Evolutionary conservation across 78 protist genomes (phyloP).

Genomic region (Guillardia theta): DNA sequence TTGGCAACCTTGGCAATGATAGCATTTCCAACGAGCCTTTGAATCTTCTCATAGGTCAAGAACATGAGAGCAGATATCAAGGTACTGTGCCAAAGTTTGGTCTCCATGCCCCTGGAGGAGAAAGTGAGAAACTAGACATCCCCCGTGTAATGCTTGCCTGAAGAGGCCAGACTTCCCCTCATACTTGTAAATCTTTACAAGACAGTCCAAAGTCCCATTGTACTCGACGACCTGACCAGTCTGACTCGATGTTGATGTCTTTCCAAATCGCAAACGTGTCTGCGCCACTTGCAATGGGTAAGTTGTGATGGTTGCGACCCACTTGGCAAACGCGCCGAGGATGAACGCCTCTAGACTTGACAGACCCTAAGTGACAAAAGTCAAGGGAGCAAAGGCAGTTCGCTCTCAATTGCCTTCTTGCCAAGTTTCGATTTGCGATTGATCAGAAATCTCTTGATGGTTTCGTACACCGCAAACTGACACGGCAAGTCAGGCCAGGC

Average conservation of each 20-base stretch:
- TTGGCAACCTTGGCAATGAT: no score
- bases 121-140: neutral
- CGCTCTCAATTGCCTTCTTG: no score
- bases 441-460: neutral
- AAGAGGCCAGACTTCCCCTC: neutral
- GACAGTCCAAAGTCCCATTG: neutral
- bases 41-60: neutral
- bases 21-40: neutral
- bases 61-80: slow-evolving; percentile 35
- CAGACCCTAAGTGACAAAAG: no score
- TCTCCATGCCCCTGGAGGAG: slow-evolving; percentile 12
- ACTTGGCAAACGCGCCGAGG: slow-evolving; percentile 3
- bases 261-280: neutral
- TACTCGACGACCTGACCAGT: no score
- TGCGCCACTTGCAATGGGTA: slow-evolving; percentile 24
- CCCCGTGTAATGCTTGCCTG: neutral
- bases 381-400: no score
- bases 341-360: neutral
- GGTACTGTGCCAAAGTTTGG: slow-evolving; percentile 17
- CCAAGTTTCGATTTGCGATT: neutral
- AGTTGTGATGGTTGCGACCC: neutral
- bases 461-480: slow-evolving; percentile 34
- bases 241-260: no score
- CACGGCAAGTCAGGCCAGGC: neutral
- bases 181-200: neutral